phyloP scores from a whole-genome alignment of 2,329 filamentous ascomycete genomes.

The Tolypocladium nubicola region DNA sequence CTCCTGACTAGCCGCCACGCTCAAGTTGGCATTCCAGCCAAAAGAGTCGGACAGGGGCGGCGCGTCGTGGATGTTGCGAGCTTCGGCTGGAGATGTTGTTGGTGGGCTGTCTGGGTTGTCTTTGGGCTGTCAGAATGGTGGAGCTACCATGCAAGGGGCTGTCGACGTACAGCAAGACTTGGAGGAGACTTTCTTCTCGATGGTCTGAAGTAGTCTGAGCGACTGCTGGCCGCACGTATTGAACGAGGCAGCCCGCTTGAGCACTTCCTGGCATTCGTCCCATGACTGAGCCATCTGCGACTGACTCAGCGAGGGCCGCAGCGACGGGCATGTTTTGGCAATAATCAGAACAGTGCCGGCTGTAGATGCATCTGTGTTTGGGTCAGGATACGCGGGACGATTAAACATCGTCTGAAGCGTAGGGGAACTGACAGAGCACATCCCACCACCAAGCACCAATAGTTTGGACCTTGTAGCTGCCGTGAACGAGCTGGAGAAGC shows the following conservation, averaged over 20 bases:
- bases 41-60: not conserved
- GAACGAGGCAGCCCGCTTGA: constrained; percentile 1
- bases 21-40: not conserved
- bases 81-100: not conserved
- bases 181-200: not conserved
- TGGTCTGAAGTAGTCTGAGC: constrained; percentile 2
- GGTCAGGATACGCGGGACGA: not conserved
- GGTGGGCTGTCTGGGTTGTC: not conserved
- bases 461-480: constrained; percentile 14
- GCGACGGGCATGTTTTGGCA: constrained; percentile 1
- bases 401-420: not conserved
- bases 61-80: not conserved
- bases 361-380: constrained; percentile 6
- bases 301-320: constrained; percentile 1
- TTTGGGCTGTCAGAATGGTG: no score
- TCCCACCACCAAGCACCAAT: constrained; percentile 27
- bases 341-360: constrained; percentile 9
- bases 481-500: constrained; percentile 17
- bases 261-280: constrained; percentile 5
- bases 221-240: not conserved
- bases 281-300: constrained; percentile 1
- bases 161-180: not conserved
- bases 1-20: not conserved
- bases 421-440: constrained; percentile 22
- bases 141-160: no score